Base-by-base conservation (phyloP, 495 filamentous ascomycete species). In the Lasiosphaeriaceae sp. region DNA sequence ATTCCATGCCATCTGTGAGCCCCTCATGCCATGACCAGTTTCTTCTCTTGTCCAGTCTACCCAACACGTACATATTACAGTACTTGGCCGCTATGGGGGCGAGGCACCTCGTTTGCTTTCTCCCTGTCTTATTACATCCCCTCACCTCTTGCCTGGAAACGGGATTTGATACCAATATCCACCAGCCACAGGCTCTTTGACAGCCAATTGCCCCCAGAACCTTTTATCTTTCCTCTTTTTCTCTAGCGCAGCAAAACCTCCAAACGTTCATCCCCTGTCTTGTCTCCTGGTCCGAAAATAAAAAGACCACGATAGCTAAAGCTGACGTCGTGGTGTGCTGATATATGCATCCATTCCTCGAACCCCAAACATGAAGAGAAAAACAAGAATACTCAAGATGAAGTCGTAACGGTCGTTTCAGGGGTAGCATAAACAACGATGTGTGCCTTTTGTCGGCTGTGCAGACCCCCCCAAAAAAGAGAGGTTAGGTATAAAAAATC, bases 401-500 rank as follows among this genome's bases (percentile, higher is more conserved):
- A 34, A 21, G 53, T 41, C 53, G 43, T 56, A 48, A 48, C 20
- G 7, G 29, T 55, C 53, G 31, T 48, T 43, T 31, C 46, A 37
- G 31, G 31, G 39, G 19, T 37, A 14, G 19, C 35, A 1, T 31
- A 41, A 39, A 26, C 26, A 21, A 29, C n/a, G 52, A 43, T 31
- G 26, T 9, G 26, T 43, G 16, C 14, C 14, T 1, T 4, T 43
- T 43, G 39, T 12, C 9, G 39, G 1, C 5, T 16, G 39, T 43
- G 9, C 12, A 43, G n/a, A 2, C 39, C 14, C 8, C 4, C 16
- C 12, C 8, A 26, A 54, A 41, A 23, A 17, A 5, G 8, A 14
- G 14, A 1, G 34, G 34, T 14, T 11, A 2, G 26, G 26, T 31
- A 59, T 31, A 94, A 59, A 88, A 31, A 3, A 31, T 3, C 26